Evolutionary conservation across 768 basidiomycete species (phyloP).

Genomic region (Phlebiopsis flavidoalba): DNA sequence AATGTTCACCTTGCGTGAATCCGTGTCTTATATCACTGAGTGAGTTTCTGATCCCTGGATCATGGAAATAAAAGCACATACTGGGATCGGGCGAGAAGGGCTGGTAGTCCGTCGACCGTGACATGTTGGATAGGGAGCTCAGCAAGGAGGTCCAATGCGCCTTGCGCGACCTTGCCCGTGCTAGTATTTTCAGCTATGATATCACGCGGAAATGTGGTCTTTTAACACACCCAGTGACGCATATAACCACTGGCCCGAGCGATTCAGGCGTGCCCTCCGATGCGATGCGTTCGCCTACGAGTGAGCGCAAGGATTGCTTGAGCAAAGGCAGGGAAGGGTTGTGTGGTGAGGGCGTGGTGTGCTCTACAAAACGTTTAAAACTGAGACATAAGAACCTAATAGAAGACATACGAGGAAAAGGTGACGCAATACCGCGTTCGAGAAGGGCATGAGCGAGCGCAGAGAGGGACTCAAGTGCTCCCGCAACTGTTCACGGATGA

Average conservation of each 20-base stretch:
- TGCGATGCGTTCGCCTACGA: conserved; percentile 50
- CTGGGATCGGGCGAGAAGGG: conserved; percentile 49
- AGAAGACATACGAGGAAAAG: conserved; percentile 63
- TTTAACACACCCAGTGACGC: conserved; percentile 70
- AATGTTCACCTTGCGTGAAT: conserved; percentile 48
- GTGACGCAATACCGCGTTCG: conserved; percentile 72
- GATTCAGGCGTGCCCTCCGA: conserved; percentile 52
- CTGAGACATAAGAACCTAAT: neutral
- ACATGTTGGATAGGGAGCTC: conserved; percentile 68
- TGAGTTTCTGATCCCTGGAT: neutral
- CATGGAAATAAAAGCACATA: conserved; percentile 20
- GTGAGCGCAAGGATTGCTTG: conserved; percentile 46
- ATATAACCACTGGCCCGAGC: conserved; percentile 75
- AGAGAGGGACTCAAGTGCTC: conserved; percentile 75
- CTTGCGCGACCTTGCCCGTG: conserved; percentile 77
- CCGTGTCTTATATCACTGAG: conserved; percentile 36
- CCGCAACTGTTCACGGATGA: conserved; percentile 52
- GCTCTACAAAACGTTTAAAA: conserved; percentile 40
- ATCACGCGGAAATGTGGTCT: neutral
- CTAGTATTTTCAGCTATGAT: conserved; percentile 29
- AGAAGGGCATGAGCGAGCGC: conserved; percentile 77
- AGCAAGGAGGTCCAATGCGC: conserved; percentile 64
- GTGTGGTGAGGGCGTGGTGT: conserved; percentile 79
- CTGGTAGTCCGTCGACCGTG: conserved; percentile 48
- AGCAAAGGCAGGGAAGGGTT: conserved; percentile 53